A percentile compares a stretch with the other conserved stretches of the same genome.
Conservation (phyloP, 1,284 basidiomycete genomes). For the Hymenochaete sp. region DNA sequence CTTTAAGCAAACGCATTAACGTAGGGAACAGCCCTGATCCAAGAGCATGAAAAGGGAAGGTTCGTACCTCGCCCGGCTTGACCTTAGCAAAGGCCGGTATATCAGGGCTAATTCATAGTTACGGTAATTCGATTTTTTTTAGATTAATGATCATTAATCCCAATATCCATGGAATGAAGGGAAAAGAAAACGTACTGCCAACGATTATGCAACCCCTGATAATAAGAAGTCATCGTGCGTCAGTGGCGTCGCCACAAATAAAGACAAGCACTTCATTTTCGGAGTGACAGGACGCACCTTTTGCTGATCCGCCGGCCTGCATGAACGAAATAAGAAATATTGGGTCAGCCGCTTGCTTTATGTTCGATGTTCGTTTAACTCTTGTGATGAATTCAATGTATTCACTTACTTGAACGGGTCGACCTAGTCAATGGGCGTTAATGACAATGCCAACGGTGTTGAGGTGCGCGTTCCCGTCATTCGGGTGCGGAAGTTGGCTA, state of each 20-base stretch:
- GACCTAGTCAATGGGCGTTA: slow-evolving; percentile 30
- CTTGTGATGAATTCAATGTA: neutral
- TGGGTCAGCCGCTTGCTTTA: neutral
- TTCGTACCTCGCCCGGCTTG: slow-evolving; percentile 49
- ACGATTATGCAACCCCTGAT: slow-evolving; percentile 59
- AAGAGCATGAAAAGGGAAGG: neutral
- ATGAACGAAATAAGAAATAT: neutral
- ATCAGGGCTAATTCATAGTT: slow-evolving; percentile 41
- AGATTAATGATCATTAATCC: neutral
- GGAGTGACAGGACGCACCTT: slow-evolving; percentile 37
- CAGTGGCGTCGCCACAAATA: too few relatives aligned
- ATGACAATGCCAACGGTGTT: neutral
- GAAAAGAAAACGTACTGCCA: slow-evolving; percentile 58
- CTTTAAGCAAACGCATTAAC: slow-evolving; percentile 23
- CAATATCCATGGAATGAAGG: too few relatives aligned
- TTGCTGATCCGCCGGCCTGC: slow-evolving; percentile 54
- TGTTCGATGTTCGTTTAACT: too few relatives aligned
- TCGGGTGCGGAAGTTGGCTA: neutral
- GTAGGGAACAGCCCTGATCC: slow-evolving; percentile 6
- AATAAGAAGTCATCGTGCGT: too few relatives aligned
- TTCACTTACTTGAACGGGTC: slow-evolving; percentile 41
- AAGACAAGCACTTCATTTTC: neutral
- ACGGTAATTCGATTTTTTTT: neutral
- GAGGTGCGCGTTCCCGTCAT: neutral
- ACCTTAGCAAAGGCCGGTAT: slow-evolving; percentile 58